phyloP scores from a whole-genome alignment of 176 grass and related monocot species.

The Hordeum marinum region DNA sequence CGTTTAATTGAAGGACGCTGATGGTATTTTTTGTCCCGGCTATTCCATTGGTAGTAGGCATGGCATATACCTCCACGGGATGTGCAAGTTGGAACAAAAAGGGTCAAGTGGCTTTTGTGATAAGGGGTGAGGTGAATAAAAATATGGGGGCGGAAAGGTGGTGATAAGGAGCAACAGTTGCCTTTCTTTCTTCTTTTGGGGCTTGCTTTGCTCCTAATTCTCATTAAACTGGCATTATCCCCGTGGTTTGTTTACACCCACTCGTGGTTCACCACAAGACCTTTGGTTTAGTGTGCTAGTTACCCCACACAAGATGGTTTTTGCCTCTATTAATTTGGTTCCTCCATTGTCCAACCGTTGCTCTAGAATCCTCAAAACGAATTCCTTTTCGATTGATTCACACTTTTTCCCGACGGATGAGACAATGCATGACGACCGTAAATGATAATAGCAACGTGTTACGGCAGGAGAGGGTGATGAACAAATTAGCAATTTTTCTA shows the following conservation, averaged over 20 bases:
- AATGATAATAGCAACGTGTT: neutral
- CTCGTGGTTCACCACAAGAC: slow-evolving; percentile 16
- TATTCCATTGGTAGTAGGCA: neutral
- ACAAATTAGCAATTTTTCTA: too few species aligned
- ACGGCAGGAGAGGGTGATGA: too few species aligned
- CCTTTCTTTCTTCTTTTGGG: neutral
- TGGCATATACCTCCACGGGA: neutral
- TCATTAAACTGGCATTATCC: slow-evolving; percentile 63
- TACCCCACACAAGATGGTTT: neutral
- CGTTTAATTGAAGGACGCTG: neutral
- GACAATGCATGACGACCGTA: neutral
- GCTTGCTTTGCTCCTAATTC: slow-evolving; percentile 36
- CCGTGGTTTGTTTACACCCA: slow-evolving; percentile 28
- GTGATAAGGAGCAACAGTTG: slow-evolving; percentile 13
- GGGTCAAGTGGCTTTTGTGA: slow-evolving; percentile 9
- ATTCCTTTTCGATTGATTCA: neutral
- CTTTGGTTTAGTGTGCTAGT: slow-evolving; percentile 1
- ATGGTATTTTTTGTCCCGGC: neutral
- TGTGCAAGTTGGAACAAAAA: slow-evolving; percentile 29
- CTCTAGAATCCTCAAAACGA: neutral
- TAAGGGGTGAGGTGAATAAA: slow-evolving; percentile 12
- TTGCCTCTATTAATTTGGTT: slow-evolving; percentile 18
- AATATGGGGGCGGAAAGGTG: slow-evolving; percentile 14
- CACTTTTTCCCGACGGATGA: neutral
- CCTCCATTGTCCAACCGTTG: neutral